These are phyloP conservation scores for Coniosporium tulheliwenetii DNA, from an alignment of 2,329 filamentous ascomycete genomes.

Conservation along the genomic window DNA sequence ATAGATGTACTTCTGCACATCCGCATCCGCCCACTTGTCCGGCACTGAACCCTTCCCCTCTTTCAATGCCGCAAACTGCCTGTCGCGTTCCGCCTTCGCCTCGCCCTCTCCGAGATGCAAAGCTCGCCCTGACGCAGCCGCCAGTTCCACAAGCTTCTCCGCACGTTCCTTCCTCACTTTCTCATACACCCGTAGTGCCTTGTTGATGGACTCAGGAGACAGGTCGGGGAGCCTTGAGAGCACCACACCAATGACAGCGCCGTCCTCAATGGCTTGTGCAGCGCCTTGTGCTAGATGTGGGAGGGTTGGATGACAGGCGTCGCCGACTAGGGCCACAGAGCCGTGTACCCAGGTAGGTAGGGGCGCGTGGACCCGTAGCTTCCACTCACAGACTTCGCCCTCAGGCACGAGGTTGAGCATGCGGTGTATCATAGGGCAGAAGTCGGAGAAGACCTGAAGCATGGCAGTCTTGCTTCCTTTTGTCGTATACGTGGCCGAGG, in stretches of 20 bases:
- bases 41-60: conserved; percentile 26
- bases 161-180: conserved; percentile 39
- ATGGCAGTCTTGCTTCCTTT: conserved; percentile 44
- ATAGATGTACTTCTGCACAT: conserved; percentile 33
- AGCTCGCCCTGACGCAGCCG: conserved; percentile 35
- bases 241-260: conserved; percentile 37
- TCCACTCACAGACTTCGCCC: conserved; percentile 54
- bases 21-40: conserved; percentile 36
- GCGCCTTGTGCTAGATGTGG: conserved; percentile 50
- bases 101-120: conserved; percentile 43
- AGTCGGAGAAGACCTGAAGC: conserved; percentile 42
- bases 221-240: conserved; percentile 32
- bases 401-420: conserved; percentile 47
- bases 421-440: conserved; percentile 43
- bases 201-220: conserved; percentile 30
- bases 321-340: conserved; percentile 37
- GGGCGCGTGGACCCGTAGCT: conserved; percentile 44
- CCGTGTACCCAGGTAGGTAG: conserved; percentile 45
- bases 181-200: conserved; percentile 40
- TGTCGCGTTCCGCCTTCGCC: conserved; percentile 43
- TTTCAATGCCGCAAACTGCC: conserved; percentile 34
- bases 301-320: conserved; percentile 47
- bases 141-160: conserved; percentile 40
- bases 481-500: conserved; percentile 47
- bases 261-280: conserved; percentile 50